Conservation (phyloP, 1,139 yeast species). For the Zygoascus hellenicus region DNA sequence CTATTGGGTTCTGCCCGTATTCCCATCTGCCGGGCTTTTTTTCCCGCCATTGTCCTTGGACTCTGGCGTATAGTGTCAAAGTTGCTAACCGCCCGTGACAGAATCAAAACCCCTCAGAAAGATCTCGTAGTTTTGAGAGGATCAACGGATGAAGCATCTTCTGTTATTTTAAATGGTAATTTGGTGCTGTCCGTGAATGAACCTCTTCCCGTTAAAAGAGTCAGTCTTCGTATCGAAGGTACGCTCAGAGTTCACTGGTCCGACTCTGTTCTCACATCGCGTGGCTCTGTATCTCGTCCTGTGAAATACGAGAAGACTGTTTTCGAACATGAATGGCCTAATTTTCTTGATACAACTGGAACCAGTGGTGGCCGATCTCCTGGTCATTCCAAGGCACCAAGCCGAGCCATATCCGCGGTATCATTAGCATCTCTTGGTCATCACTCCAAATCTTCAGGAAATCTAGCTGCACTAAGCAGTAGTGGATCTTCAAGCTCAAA, state of each 20-base stretch:
- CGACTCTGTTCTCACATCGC: constrained; percentile 38
- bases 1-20: neutral
- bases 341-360: constrained; percentile 31
- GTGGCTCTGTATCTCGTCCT: constrained; percentile 46
- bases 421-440: constrained; percentile 3
- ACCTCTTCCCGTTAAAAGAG: constrained; percentile 60
- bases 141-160: constrained; percentile 65
- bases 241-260: constrained; percentile 49
- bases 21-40: too few species aligned
- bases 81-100: constrained; percentile 7
- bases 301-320: constrained; percentile 57
- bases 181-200: constrained; percentile 74
- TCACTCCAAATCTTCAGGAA: constrained; percentile 1
- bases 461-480: neutral
- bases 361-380: neutral
- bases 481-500: constrained; percentile 16
- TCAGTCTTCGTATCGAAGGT: constrained; percentile 60
- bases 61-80: neutral
- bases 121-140: constrained; percentile 84
- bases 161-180: constrained; percentile 68
- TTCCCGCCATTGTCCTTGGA: constrained; percentile 6
- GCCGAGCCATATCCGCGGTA: constrained; percentile 1
- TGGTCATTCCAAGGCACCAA: neutral
- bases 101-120: constrained; percentile 42
- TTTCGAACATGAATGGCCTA: constrained; percentile 75